Conservation (phyloP, 768 basidiomycete species). For the Lentinula sp. region DNA sequence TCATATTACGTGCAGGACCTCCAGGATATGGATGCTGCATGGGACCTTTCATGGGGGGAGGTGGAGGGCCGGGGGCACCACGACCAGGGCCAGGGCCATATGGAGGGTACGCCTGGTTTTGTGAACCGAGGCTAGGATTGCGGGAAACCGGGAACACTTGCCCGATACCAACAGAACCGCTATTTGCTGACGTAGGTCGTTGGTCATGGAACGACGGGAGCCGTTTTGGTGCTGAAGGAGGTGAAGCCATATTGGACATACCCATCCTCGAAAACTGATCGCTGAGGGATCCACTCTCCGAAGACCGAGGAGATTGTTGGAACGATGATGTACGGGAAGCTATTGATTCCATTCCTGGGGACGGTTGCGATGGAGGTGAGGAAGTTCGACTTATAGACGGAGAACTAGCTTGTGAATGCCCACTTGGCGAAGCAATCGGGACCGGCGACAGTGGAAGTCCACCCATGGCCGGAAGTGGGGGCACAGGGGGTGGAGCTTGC, state of each 20-base stretch:
- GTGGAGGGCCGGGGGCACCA: slow-evolving; percentile 5
- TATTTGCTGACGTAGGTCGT: slow-evolving; percentile 9
- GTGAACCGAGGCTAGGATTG: neutral
- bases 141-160: slow-evolving; percentile 12
- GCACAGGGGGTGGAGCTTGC: slow-evolving; percentile 64
- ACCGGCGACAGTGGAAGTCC: neutral
- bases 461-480: slow-evolving; percentile 25
- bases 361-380: neutral
- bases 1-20: slow-evolving; percentile 4
- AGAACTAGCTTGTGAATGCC: neutral
- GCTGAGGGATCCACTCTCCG: neutral
- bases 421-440: neutral
- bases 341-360: slow-evolving; percentile 1
- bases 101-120: neutral
- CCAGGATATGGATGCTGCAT: neutral
- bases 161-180: neutral
- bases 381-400: neutral
- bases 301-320: slow-evolving; percentile 3
- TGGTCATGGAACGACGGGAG: slow-evolving; percentile 19
- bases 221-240: slow-evolving; percentile 11
- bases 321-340: neutral
- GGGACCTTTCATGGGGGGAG: slow-evolving; percentile 11
- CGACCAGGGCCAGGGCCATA: neutral
- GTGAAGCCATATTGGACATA: neutral
- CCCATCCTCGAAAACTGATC: slow-evolving; percentile 3